Percentiles rank a stretch among this genome's conserved stretches.
Evolutionary conservation across 495 filamentous ascomycete species (phyloP).

Genomic region (Talaromyces ruber): DNA sequence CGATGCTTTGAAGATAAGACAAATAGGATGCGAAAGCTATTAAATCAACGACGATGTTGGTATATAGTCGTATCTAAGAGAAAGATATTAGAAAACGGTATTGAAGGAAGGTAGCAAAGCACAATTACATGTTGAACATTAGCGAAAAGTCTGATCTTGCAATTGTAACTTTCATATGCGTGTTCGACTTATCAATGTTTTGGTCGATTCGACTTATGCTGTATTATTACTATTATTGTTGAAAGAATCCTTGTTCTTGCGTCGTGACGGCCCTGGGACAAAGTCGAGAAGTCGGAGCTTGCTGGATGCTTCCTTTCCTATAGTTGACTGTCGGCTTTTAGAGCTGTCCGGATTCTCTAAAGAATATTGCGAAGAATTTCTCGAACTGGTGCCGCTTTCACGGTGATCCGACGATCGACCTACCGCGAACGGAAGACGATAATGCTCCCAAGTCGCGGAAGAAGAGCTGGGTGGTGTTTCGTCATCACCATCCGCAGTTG

Average conservation of each 20-base stretch:
- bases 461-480: constrained; percentile 45
- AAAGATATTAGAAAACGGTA: not conserved
- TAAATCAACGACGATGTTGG: not conserved
- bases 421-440: constrained; percentile 30
- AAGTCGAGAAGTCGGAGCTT: constrained; percentile 43
- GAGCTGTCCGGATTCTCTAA: constrained; percentile 32
- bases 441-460: constrained; percentile 43
- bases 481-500: constrained; percentile 28
- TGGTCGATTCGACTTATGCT: not conserved
- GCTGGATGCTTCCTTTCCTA: constrained; percentile 36
- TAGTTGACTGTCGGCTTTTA: constrained; percentile 33
- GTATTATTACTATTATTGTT: not conserved
- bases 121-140: not conserved
- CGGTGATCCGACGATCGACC: constrained; percentile 37
- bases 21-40: not conserved
- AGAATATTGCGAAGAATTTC: constrained; percentile 40
- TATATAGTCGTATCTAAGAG: not conserved
- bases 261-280: constrained; percentile 32
- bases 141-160: not conserved
- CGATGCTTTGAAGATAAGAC: not conserved
- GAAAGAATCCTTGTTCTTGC: constrained; percentile 30
- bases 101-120: not conserved
- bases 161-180: not conserved
- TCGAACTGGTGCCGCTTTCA: constrained; percentile 39
- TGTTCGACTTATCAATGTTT: not conserved